phyloP scores from a whole-genome alignment of 208 protist genomes.

The Wallacemonas sp. region DNA sequence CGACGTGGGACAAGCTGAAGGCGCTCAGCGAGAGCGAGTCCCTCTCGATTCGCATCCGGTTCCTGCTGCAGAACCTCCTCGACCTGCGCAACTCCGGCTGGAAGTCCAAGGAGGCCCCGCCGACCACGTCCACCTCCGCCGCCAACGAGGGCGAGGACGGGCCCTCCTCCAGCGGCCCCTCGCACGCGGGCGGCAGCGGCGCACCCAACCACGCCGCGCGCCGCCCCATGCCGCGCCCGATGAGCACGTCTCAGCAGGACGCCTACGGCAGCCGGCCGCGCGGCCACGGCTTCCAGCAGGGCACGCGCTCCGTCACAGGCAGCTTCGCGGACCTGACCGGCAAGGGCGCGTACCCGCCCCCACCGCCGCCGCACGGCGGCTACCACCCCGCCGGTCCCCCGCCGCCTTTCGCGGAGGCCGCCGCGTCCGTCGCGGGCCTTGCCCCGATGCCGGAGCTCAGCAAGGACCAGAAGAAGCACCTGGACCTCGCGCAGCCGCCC shows the following conservation, averaged over 20 bases:
- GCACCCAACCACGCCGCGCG: constrained; percentile 16
- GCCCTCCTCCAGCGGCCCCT: constrained; percentile 11
- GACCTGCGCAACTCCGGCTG: constrained; percentile 69
- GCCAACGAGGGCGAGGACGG: constrained; percentile 28
- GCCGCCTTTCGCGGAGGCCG: constrained; percentile 17
- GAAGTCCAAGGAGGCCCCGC: constrained; percentile 52
- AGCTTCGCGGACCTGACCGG: constrained; percentile 49
- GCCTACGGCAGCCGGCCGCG: constrained; percentile 22
- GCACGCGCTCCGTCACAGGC: constrained; percentile 27
- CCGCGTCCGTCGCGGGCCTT: constrained; percentile 20
- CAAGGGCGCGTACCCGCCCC: constrained; percentile 18
- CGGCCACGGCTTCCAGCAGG: constrained; percentile 19
- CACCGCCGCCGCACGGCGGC: constrained; percentile 22
- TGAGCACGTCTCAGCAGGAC: constrained; percentile 34
- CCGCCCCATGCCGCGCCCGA: constrained; percentile 30
- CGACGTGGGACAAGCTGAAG: constrained; percentile 61
- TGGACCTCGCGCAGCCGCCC: constrained; percentile 68
- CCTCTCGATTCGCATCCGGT: constrained; percentile 81
- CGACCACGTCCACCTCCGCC: constrained; percentile 27
- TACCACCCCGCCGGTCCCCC: constrained; percentile 14
- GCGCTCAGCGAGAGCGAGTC: constrained; percentile 42
- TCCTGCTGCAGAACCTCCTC: constrained; percentile 85
- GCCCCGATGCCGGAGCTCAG: constrained; percentile 24
- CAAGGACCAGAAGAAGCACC: constrained; percentile 70
- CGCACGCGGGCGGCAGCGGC: no score